phyloP scores from a whole-genome alignment of 179 eudicot species.

The Patellifolia procumbens region DNA sequence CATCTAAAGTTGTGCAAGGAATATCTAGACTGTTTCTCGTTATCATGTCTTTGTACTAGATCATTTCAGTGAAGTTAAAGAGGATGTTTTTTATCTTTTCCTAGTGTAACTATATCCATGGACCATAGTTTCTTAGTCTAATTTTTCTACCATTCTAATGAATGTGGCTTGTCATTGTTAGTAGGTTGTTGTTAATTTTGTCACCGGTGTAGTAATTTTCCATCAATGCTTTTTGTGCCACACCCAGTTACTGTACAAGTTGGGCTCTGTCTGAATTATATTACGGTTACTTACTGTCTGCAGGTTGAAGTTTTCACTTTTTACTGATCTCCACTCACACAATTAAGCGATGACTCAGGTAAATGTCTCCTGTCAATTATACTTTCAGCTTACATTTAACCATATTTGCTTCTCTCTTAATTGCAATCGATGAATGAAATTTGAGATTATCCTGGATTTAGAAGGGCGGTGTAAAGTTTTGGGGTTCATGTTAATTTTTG shows the following conservation, averaged over 20 bases:
- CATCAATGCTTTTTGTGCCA: not conserved
- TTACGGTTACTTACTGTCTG: conserved; percentile 19
- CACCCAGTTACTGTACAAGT: not conserved
- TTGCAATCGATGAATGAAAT: conserved; percentile 11
- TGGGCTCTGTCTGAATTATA: conserved; percentile 9
- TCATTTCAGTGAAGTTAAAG: not conserved
- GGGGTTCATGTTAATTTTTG: conserved; percentile 3
- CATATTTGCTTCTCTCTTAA: conserved; percentile 9
- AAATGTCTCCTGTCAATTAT: conserved; percentile 9
- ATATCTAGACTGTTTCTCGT: not conserved
- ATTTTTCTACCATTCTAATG: not conserved
- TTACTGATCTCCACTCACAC: conserved; percentile 7
- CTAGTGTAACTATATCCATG: not conserved
- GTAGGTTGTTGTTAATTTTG: not conserved
- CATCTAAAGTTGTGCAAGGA: not conserved
- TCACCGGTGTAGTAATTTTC: too few species aligned
- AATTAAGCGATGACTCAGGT: conserved; percentile 23
- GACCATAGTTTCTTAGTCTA: not conserved
- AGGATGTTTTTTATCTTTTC: not conserved
- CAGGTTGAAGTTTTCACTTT: conserved; percentile 15
- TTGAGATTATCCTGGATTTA: conserved; percentile 8
- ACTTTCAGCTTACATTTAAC: not conserved
- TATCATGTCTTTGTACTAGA: not conserved
- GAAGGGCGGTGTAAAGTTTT: not conserved
- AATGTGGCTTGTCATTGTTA: not conserved